These are phyloP conservation scores for Beverwykella pulmonaria DNA, from an alignment of 495 filamentous ascomycete genomes.

Conservation along the genomic window DNA sequence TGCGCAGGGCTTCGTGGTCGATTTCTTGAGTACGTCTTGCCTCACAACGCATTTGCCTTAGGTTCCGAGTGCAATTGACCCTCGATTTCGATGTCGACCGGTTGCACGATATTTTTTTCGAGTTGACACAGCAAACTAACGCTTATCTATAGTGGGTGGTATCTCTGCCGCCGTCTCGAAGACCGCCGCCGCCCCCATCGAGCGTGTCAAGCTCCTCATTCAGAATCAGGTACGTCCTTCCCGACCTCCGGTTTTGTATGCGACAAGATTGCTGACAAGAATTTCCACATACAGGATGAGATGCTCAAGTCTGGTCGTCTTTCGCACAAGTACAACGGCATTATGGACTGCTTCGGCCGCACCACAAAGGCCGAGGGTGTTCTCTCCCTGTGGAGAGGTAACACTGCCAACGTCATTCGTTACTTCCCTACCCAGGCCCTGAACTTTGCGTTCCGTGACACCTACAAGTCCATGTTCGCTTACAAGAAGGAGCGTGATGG, in stretches of 20 bases:
- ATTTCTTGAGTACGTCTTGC: conserved; percentile 92
- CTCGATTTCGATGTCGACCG: conserved; percentile 7
- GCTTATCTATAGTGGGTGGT: conserved; percentile 83
- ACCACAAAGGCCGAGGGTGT: conserved; percentile 80
- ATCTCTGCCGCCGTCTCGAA: conserved; percentile 99
- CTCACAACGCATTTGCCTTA: conserved; percentile 13
- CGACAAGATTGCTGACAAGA: conserved; percentile 9
- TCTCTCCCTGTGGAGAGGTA: conserved; percentile 95
- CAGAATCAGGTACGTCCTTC: conserved; percentile 92
- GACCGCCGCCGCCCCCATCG: conserved; percentile 98
- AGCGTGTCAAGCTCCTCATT: conserved; percentile 99
- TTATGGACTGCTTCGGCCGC: conserved; percentile 89
- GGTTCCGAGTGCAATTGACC: conserved; percentile 23
- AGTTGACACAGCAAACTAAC: conserved; percentile 43
- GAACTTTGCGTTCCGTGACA: conserved; percentile 99
- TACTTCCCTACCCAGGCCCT: conserved; percentile 99
- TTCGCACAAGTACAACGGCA: conserved; percentile 93
- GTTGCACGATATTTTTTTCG: conserved; percentile 36
- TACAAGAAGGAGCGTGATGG: conserved; percentile 99
- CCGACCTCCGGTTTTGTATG: neutral
- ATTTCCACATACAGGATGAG: conserved; percentile 74
- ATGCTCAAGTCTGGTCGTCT: conserved; percentile 99
- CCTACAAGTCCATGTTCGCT: conserved; percentile 99
- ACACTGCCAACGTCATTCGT: conserved; percentile 99
- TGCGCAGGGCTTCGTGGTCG: conserved; percentile 70